A percentile compares a stretch with the other conserved stretches of the same genome.
Evolutionary conservation across 257 asterid species (phyloP).

Genomic region (Osmanthus fragrans): DNA sequence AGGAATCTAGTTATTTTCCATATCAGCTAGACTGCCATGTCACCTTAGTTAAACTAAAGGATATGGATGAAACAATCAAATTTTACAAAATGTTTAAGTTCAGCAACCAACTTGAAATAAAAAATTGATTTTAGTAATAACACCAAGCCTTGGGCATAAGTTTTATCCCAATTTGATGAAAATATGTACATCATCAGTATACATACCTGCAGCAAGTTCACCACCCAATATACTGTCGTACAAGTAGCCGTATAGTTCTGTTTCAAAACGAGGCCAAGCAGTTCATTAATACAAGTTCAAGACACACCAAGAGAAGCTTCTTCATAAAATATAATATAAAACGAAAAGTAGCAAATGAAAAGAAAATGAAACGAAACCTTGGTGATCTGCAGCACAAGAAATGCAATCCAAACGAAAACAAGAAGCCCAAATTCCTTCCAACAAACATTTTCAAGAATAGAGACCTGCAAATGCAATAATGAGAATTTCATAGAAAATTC

Average conservation of each 20-base stretch:
- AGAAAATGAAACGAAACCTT: slow-evolving; percentile 50
- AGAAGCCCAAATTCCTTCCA: slow-evolving; percentile 97
- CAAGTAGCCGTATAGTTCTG: slow-evolving; percentile 75
- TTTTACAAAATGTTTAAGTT: no score
- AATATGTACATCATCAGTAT: not conserved
- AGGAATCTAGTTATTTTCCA: not conserved
- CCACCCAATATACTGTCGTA: slow-evolving; percentile 73
- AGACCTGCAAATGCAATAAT: slow-evolving; percentile 43
- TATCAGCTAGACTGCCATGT: not conserved
- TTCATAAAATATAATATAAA: not conserved
- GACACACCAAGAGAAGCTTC: not conserved
- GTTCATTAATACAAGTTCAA: slow-evolving; percentile 15
- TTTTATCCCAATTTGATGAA: not conserved
- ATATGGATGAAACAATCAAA: not conserved
- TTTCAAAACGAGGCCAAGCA: slow-evolving; percentile 29
- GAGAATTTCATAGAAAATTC: slow-evolving; percentile 20
- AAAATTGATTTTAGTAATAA: not conserved
- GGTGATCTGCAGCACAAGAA: slow-evolving; percentile 69
- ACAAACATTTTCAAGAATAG: slow-evolving; percentile 74
- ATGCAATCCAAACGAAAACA: slow-evolving; percentile 76
- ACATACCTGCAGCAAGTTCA: slow-evolving; percentile 87
- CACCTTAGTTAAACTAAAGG: not conserved
- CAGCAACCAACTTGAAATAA: not conserved
- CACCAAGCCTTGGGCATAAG: not conserved
- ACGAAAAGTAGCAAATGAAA: slow-evolving; percentile 5